A percentile compares a stretch with the other conserved stretches of the same genome.
These are phyloP conservation scores for Dittrichia graveolens DNA, from an alignment of 129 eudicot genomes.

Conservation along the genomic window DNA sequence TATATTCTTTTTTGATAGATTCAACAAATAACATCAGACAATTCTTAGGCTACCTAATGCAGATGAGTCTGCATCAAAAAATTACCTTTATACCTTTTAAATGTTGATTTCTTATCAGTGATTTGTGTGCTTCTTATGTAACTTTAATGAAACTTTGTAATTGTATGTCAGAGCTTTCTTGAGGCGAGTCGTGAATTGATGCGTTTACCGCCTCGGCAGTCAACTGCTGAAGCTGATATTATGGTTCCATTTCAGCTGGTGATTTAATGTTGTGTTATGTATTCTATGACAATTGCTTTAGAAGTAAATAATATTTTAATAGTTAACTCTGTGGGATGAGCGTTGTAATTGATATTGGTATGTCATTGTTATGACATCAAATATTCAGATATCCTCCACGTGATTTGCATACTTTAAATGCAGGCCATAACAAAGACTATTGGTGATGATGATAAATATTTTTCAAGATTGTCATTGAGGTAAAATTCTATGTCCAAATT, in stretches of 20 bases:
- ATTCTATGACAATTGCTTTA: not conserved
- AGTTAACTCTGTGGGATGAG: not conserved
- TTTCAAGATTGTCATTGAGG: slow-evolving; percentile 83
- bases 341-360: not conserved
- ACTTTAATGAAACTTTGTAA: slow-evolving; percentile 3
- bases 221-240: slow-evolving; percentile 96
- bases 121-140: not conserved
- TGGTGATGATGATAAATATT: slow-evolving; percentile 80
- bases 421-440: slow-evolving; percentile 94
- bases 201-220: slow-evolving; percentile 96
- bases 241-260: slow-evolving; percentile 93
- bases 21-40: not conserved
- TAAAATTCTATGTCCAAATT: slow-evolving; percentile 29
- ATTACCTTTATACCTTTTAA: not conserved
- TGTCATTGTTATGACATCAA: not conserved
- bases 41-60: not conserved
- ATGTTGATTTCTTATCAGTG: not conserved
- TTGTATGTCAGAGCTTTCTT: slow-evolving; percentile 64
- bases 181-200: slow-evolving; percentile 88
- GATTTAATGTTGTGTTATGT: slow-evolving; percentile 22
- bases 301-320: too few species aligned
- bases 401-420: slow-evolving; percentile 20
- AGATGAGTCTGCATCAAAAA: not conserved
- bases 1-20: not conserved
- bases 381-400: slow-evolving; percentile 6